phyloP scores from a whole-genome alignment of 371 early-diverging fungal species.

The Mortierella sp. region DNA sequence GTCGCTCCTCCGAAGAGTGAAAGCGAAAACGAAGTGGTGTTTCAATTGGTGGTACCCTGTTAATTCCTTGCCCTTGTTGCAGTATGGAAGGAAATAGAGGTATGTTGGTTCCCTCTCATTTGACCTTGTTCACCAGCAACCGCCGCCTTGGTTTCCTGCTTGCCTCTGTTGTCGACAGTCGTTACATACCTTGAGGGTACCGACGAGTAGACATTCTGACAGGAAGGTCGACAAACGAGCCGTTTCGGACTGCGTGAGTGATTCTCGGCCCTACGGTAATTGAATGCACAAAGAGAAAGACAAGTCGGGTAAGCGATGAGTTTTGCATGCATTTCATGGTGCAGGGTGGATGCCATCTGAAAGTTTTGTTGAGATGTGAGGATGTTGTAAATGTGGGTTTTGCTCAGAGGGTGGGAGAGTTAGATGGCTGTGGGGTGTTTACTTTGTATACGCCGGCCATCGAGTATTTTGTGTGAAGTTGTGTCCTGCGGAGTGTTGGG shows the following conservation, averaged over 20 bases:
- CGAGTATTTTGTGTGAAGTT: not conserved
- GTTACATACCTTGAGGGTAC: conserved; percentile 63
- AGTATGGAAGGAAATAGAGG: not conserved
- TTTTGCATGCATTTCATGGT: not conserved
- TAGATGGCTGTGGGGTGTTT: not conserved
- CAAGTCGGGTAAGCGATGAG: not conserved
- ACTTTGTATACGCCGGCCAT: conserved; percentile 32
- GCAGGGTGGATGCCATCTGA: not conserved
- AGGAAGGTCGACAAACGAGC: conserved; percentile 66
- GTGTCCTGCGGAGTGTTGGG: not conserved
- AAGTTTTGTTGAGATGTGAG: not conserved
- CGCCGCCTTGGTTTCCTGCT: not conserved
- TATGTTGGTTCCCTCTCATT: not conserved
- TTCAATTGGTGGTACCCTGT: not conserved
- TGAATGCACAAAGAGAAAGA: not conserved
- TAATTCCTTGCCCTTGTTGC: not conserved
- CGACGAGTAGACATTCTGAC: conserved; percentile 73
- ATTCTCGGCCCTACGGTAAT: conserved; percentile 43
- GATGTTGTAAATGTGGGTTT: not conserved
- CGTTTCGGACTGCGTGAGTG: conserved; percentile 57
- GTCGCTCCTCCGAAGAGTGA: not conserved
- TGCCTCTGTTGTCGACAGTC: not conserved
- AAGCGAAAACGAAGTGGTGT: not conserved
- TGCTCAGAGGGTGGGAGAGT: not conserved
- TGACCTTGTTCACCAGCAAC: not conserved